Conservation (phyloP, 345 rosid species). For the Microthlaspi erraticum region DNA sequence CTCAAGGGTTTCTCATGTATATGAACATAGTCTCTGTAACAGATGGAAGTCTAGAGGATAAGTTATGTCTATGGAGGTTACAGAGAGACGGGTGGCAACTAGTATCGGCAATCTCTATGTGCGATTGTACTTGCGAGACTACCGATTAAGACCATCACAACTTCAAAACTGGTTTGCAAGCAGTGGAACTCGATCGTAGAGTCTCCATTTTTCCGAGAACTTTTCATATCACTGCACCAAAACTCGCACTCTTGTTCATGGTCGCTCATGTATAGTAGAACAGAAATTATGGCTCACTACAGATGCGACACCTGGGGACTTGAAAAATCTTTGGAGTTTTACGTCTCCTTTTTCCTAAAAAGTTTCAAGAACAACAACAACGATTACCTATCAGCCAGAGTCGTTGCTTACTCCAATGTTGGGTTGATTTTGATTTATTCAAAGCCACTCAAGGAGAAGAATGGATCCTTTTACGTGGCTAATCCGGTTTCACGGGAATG, state of each 20-base stretch:
- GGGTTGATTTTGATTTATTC: background rate
- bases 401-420: background rate
- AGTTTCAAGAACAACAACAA: too few relatives aligned
- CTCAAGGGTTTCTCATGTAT: slow-evolving; percentile 26
- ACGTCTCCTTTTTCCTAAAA: background rate
- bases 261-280: background rate
- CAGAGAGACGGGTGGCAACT: background rate
- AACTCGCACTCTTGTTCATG: background rate
- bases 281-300: background rate
- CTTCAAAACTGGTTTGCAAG: slow-evolving; percentile 5
- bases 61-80: slow-evolving; percentile 29
- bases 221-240: background rate
- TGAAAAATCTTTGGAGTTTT: background rate
- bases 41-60: too few relatives aligned
- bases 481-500: slow-evolving; percentile 9
- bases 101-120: background rate
- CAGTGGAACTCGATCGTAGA: slow-evolving; percentile 1
- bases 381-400: background rate
- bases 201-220: background rate
- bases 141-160: background rate
- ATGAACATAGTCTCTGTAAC: background rate
- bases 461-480: background rate
- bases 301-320: background rate
- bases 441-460: too few relatives aligned
- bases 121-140: background rate